Evolutionary conservation across 306 rosid species (phyloP).

Genomic region (Quercus suber): DNA sequence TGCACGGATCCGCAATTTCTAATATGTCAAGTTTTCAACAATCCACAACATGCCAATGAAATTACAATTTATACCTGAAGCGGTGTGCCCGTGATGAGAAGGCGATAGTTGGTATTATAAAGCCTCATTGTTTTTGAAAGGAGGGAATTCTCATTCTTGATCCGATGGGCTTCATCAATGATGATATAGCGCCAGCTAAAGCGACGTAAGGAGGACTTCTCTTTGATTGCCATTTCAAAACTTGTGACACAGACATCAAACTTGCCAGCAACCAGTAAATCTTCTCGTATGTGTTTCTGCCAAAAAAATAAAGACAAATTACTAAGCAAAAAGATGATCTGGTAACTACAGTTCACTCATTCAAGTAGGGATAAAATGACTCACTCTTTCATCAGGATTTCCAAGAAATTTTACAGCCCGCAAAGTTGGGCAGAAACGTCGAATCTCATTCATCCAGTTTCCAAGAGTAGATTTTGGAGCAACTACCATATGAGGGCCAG

Average conservation of each 20-base stretch:
- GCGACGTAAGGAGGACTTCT: conserved; percentile 76
- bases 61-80: conserved; percentile 63
- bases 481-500: conserved; percentile 98
- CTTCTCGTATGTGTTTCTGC: conserved; percentile 82
- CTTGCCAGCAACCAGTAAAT: conserved; percentile 89
- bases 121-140: conserved; percentile 97
- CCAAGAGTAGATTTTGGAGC: conserved; percentile 99
- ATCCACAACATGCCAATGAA: conserved; percentile 8
- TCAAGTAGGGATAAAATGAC: conserved; percentile 12
- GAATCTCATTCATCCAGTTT: conserved; percentile 99
- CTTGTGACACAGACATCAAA: conserved; percentile 96
- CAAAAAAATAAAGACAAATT: conserved; percentile 12
- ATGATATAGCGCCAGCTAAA: conserved; percentile 97
- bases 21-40: not conserved
- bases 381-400: conserved; percentile 92
- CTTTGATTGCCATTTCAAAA: conserved; percentile 99
- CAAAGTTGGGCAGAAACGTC: conserved; percentile 84
- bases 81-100: conserved; percentile 94
- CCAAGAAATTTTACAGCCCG: conserved; percentile 95
- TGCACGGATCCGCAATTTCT: not conserved
- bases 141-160: conserved; percentile 95
- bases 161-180: conserved; percentile 96
- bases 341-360: not conserved
- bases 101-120: conserved; percentile 84
- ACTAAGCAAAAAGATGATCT: not conserved